Evolutionary conservation across 129 eudicot genomes (phyloP), one percentile per base, ranked within the genome.

Genomic region (Centaurea solstitialis): DNA sequence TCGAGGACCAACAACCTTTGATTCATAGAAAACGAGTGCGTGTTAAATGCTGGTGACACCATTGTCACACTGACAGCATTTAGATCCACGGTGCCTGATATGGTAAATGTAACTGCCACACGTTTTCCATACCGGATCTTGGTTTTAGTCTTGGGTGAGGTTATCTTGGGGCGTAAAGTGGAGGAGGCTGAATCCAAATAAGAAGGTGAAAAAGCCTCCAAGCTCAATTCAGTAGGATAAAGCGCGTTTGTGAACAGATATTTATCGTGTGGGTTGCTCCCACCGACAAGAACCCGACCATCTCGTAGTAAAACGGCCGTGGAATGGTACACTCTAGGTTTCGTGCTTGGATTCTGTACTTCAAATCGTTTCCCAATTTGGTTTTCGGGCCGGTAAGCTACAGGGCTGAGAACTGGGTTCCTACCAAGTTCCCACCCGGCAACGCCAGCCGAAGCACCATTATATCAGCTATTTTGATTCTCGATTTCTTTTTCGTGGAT

Each of bases 361-460:
- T 81, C 89, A 45, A 88, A 88, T 40, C 89, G 53, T 1, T 73
- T 61, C 8, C 80, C 89, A 0, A 53, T 5, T 13, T 26, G 68
- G 18, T 75, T 73, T 57, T 87, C 80, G 3, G 91, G 87, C 59
- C 62, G 43, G 79, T 87, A 90, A 22, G 79, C 24, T 7, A 90
- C 93, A 4, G 91, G 93, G 64, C 26, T 79, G 3, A 89, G 70
- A 73, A 82, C 89, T 5, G 90, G 90, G 77, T 89, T 74, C 73
- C 92, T 81, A 5, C 87, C 95, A 38, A 70, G 38, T 39, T 88
- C 92, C 90, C 92, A 90, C 33, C 92, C 92, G 0, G 95, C 92
- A 1, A 83, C 77, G 22, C 95, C 95, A 11, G 79, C 47, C 0
- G 86, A 50, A 1, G 75, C 90, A 0, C 95, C 95, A 21, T 88